These are phyloP conservation scores for Crotalaria pallida DNA, from an alignment of 306 rosid species.

Conservation along the genomic window DNA sequence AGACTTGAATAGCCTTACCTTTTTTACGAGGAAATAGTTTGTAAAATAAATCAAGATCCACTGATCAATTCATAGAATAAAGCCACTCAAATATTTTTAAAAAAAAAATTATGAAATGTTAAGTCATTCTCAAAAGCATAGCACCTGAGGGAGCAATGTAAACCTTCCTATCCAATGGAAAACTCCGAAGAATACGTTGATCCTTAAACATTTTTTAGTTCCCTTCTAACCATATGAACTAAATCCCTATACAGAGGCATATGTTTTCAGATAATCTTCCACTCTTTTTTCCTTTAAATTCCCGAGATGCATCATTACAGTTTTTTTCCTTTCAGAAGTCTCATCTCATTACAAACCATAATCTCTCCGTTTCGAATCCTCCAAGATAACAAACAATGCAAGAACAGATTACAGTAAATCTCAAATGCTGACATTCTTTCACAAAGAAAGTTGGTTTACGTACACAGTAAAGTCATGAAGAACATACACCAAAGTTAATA, in stretches of 20 bases:
- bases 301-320: background rate
- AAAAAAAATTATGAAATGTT: background rate
- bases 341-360: background rate
- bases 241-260: background rate
- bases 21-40: background rate
- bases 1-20: background rate
- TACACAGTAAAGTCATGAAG: background rate
- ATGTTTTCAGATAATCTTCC: background rate
- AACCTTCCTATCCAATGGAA: background rate
- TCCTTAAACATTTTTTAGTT: background rate
- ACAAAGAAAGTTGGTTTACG: background rate
- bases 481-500: background rate
- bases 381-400: slow-evolving; percentile 1
- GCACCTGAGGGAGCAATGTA: background rate
- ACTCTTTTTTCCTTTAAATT: background rate
- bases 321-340: background rate
- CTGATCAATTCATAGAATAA: background rate
- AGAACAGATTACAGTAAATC: background rate
- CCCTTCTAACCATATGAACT: slow-evolving; percentile 5
- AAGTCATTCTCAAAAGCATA: slow-evolving; percentile 9
- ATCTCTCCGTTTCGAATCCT: background rate
- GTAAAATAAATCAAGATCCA: slow-evolving; percentile 3
- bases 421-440: background rate
- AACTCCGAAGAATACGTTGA: background rate
- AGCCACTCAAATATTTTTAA: background rate